A percentile compares a stretch with the other conserved stretches of the same genome.
These are phyloP conservation scores for Aleurites moluccanus DNA, from an alignment of 441 rosid species.

Conservation along the genomic window DNA sequence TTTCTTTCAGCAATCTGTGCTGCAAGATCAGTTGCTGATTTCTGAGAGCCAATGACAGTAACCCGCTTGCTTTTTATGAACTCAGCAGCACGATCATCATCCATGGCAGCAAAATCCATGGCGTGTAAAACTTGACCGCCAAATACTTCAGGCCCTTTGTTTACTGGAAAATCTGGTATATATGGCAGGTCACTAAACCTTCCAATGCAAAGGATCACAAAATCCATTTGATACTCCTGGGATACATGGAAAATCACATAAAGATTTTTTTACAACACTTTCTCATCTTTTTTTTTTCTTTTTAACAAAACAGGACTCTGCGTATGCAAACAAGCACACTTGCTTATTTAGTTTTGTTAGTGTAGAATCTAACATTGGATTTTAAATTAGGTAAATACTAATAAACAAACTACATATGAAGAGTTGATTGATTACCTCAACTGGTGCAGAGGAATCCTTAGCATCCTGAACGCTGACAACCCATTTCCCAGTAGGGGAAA, in stretches of 20 bases:
- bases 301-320: no score
- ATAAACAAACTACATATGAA: not conserved
- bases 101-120: slow-evolving; percentile 46
- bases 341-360: no score
- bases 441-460: slow-evolving; percentile 17
- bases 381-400: no score
- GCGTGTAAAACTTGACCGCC: slow-evolving; percentile 41
- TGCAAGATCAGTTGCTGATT: no score
- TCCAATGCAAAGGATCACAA: slow-evolving; percentile 49
- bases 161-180: slow-evolving; percentile 33
- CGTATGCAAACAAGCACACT: no score
- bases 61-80: slow-evolving; percentile 34
- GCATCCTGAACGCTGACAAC: slow-evolving; percentile 23
- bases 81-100: slow-evolving; percentile 21
- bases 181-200: slow-evolving; percentile 43
- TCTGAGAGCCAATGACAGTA: slow-evolving; percentile 42
- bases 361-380: no score
- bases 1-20: no score
- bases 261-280: no score
- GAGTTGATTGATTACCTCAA: slow-evolving; percentile 15
- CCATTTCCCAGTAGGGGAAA: slow-evolving; percentile 37
- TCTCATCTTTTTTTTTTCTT: no score
- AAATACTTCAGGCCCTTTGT: slow-evolving; percentile 41
- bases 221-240: slow-evolving; percentile 39
- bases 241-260: no score